Base-by-base conservation (phyloP, 1,284 basidiomycete species). In the Thelephora terrestris region DNA sequence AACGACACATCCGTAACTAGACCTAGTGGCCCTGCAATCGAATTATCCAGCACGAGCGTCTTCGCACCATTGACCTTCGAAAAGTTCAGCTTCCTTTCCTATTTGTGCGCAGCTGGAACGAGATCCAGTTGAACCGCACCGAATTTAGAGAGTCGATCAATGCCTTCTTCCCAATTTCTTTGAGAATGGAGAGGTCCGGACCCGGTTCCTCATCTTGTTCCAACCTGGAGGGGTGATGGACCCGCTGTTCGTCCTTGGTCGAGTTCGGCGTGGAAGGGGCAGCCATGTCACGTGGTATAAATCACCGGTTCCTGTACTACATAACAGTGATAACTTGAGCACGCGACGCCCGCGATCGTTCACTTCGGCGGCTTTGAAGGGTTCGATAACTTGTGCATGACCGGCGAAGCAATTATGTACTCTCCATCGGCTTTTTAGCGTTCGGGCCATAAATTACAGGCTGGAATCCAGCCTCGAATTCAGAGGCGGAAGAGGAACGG, bases 1-100 rank as follows among this genome's bases (percentile, higher is more conserved):
- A 92, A 67, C 1, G 91, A 79, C 0, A 98, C 91, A 59, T 99
- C 94, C 2, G 89, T 92, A 23, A 99, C 81, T 16, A 99, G 75
- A 1, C 94, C 92, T 4, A 99, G 72, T 0, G 95, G 94, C 0
- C 95, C 95, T 2, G 93, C 89, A 9, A 99, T 70, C 2, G 81
- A 75, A 1, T 89, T 74, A 57, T 98, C 93, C 4, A 99, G 76
- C 27, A 98, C 89, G 36, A 99, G 81, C 1, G 95, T 99, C 73
- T 99, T 99, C 45, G 89, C 82, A 7, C 92, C 94, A 66, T 87
- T 89, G 5, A 97, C 88, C 87, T 93, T 48, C n/a, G 47, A 51
- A 47, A 49, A 47, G 57, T 45, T 47, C n/a, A 44, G 46, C 10
- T 25, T 27, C 43, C 21, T 7, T 36, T 25, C 27, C 46, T 17